A percentile compares a stretch with the other conserved stretches of the same genome.
These are phyloP conservation scores for Termitomyces titanicus DNA, from an alignment of 768 basidiomycete species.

Conservation along the genomic window DNA sequence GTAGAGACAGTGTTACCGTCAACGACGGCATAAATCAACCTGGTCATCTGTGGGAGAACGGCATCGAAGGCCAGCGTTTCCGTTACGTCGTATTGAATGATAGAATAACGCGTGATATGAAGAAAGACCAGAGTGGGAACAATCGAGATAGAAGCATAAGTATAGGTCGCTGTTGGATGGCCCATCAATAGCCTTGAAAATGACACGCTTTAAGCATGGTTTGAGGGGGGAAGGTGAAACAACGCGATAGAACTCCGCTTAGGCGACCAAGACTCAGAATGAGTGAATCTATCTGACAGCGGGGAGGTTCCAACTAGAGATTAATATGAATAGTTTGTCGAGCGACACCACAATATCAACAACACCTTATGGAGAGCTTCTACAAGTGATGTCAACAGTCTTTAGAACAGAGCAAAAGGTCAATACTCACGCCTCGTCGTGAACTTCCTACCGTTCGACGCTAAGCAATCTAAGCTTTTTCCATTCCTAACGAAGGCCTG, in stretches of 20 bases:
- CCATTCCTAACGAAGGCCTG: background rate
- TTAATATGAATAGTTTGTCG: background rate
- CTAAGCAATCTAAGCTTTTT: background rate
- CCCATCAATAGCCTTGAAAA: background rate
- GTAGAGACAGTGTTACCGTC: background rate
- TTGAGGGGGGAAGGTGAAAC: background rate
- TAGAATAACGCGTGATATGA: background rate
- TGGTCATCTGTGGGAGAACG: background rate
- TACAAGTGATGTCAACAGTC: background rate
- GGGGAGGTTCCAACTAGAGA: background rate
- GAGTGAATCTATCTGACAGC: background rate
- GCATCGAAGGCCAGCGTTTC: background rate
- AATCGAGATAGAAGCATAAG: background rate
- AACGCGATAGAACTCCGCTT: background rate
- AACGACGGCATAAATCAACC: background rate
- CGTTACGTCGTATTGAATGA: background rate
- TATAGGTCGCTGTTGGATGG: background rate
- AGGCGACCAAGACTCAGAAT: background rate
- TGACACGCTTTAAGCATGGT: background rate
- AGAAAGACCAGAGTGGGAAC: background rate
- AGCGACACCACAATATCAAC: background rate
- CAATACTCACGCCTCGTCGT: background rate
- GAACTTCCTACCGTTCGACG: background rate
- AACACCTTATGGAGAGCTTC: background rate
- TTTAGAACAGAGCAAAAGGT: background rate